Evolutionary conservation across 306 rosid genomes (phyloP), one percentile per base, ranked within the genome.

Genomic region (Carpinus viminea): DNA sequence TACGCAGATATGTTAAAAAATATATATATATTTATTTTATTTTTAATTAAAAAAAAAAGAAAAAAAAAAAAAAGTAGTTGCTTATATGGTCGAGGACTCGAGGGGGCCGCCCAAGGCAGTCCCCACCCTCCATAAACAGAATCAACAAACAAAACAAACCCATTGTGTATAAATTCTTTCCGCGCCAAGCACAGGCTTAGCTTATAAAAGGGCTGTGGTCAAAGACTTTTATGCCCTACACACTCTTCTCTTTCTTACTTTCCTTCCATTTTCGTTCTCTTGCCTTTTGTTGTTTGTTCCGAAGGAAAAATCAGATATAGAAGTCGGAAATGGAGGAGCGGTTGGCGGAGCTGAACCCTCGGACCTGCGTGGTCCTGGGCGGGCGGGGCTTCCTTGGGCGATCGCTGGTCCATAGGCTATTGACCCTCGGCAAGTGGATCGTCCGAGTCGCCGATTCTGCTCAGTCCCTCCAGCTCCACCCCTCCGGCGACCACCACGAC

Each of bases 391-490:
- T 91, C 87, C 72, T 93, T 20, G 97, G 98, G 45, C 85, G 86
- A 86, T 85, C 94, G 68, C 85, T 93, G 21, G 98, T 89, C 2
- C 87, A 85, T 45, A 78, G 85, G 60, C 88, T 93, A 38, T 76
- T 93, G 84, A 75, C 74, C 66, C 86, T 88, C 70, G 88, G 90
- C 41, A 86, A 89, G 53, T 93, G 96, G 93, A 89, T 84, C 78
- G 94, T 93, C 31, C 93, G 97, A 48, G 79, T 92, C 24, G 97
- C 94, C 81, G 98, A 93, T 90, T 89, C 91, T 59, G 71, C 89
- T 81, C 86, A 36, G 0, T 90, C 91, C 20, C 70, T 89, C 50
- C 84, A 86, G 3, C 89, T 91, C 61, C 87, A 84, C 46, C 70
- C 73, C 24, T 83, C 84, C 74, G 82, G 83, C 74, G 96, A 83